These are phyloP conservation scores for Elsinoe perseae DNA, from an alignment of 2,329 filamentous ascomycete species.

Conservation along the genomic window DNA sequence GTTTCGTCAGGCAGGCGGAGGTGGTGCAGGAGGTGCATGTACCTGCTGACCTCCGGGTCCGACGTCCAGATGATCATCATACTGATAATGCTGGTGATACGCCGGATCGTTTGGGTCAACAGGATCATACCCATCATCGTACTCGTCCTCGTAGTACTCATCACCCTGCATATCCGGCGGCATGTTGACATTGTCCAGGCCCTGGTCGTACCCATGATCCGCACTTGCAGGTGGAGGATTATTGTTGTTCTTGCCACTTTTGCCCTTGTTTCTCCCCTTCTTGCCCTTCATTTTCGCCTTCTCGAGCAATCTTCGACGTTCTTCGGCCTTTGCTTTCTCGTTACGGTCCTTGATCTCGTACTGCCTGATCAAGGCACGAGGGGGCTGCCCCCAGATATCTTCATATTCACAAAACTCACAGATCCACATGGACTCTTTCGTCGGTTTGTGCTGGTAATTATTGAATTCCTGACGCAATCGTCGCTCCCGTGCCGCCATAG, in stretches of 20 bases:
- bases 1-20: conserved; percentile 9
- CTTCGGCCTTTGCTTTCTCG: conserved; percentile 74
- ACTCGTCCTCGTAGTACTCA: conserved; percentile 19
- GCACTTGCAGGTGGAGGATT: conserved; percentile 8
- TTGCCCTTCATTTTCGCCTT: conserved; percentile 91
- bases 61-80: conserved; percentile 11
- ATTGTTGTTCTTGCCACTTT: conserved; percentile 37
- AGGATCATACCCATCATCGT: conserved; percentile 18
- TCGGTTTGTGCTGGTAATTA: conserved; percentile 67
- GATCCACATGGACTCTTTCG: conserved; percentile 74
- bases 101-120: conserved; percentile 16
- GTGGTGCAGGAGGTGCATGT: conserved; percentile 6
- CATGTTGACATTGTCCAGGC: conserved; percentile 16
- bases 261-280: conserved; percentile 77
- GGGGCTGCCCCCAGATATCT: conserved; percentile 82
- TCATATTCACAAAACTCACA: conserved; percentile 99
- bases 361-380: conserved; percentile 73
- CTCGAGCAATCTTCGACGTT: conserved; percentile 74
- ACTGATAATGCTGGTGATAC: conserved; percentile 13
- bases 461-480: conserved; percentile 67
- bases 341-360: conserved; percentile 93
- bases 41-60: background rate
- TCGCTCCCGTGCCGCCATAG: conserved; percentile 66
- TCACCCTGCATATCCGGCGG: conserved; percentile 17
- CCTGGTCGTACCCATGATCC: conserved; percentile 10